These are phyloP conservation scores for Penicillium sp. DNA, from an alignment of 2,329 filamentous ascomycete species.

Conservation along the genomic window DNA sequence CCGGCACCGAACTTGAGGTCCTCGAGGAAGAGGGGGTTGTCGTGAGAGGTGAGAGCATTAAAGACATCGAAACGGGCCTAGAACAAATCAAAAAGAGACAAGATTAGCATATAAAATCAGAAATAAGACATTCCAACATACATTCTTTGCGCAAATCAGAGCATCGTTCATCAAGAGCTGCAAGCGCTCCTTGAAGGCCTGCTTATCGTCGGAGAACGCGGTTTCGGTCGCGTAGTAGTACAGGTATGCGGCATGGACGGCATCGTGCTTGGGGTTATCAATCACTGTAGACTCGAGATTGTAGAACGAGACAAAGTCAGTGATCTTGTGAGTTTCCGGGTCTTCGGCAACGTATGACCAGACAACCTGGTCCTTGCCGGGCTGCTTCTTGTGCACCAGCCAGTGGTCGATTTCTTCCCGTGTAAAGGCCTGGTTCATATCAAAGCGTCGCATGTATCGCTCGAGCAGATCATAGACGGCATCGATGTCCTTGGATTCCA, in stretches of 20 bases:
- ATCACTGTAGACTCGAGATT: conserved; percentile 91
- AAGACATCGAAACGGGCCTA: conserved; percentile 86
- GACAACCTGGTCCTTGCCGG: conserved; percentile 74
- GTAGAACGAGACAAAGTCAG: conserved; percentile 98
- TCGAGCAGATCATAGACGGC: conserved; percentile 72
- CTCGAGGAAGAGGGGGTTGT: conserved; percentile 90
- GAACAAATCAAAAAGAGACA: background rate
- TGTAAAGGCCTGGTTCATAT: conserved; percentile 79
- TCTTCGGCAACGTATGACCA: conserved; percentile 92
- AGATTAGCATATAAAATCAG: conserved; percentile 1
- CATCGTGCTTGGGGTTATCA: conserved; percentile 71
- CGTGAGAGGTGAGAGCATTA: conserved; percentile 89
- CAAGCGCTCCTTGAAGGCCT: conserved; percentile 72
- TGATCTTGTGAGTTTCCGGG: conserved; percentile 71
- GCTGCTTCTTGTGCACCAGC: conserved; percentile 69
- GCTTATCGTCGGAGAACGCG: conserved; percentile 60
- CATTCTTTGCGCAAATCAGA: conserved; percentile 80
- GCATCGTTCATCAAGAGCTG: conserved; percentile 80
- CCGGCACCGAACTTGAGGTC: conserved; percentile 93
- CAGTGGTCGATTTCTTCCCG: conserved; percentile 84
- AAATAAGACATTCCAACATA: conserved; percentile 28
- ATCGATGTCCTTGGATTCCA: conserved; percentile 76
- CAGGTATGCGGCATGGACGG: conserved; percentile 86
- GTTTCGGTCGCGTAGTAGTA: conserved; percentile 93
- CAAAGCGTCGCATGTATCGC: conserved; percentile 75